Percentiles rank a stretch among this genome's conserved stretches.
These are phyloP conservation scores for Polyporus arcularius DNA, from an alignment of 768 basidiomycete genomes.

Conservation along the genomic window DNA sequence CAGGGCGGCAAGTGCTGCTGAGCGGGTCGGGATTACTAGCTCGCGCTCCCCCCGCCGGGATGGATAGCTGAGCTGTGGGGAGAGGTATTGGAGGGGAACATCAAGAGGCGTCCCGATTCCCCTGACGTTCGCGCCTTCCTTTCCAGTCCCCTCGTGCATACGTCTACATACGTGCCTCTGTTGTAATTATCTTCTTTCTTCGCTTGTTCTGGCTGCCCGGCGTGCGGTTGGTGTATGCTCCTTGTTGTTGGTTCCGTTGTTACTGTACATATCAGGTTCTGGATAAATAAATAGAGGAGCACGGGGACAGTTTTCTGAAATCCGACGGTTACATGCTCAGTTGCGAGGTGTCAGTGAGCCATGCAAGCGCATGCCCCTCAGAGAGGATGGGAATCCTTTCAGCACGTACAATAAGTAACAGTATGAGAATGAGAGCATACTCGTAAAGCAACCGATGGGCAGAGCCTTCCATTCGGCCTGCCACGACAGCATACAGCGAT, in stretches of 20 bases:
- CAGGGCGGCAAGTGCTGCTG: constrained; percentile 69
- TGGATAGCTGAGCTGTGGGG: not conserved
- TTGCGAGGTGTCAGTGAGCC: no score
- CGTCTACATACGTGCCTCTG: constrained; percentile 23
- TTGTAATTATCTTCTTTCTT: constrained; percentile 15
- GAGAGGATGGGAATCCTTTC: no score
- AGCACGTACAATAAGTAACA: not conserved
- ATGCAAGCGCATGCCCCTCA: no score
- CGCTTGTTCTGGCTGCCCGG: not conserved
- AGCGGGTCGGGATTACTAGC: not conserved
- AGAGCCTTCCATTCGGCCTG: constrained; percentile 19
- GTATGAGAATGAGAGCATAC: not conserved
- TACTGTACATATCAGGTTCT: not conserved
- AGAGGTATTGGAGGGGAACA: not conserved
- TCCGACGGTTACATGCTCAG: no score
- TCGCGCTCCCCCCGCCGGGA: not conserved
- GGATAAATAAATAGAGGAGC: not conserved
- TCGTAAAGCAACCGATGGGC: not conserved
- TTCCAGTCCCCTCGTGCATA: constrained; percentile 17
- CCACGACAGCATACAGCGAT: not conserved
- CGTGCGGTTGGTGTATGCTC: not conserved
- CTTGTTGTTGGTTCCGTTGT: not conserved
- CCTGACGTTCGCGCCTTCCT: not conserved
- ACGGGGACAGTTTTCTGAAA: not conserved
- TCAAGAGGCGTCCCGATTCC: not conserved